A percentile compares a stretch with the other conserved stretches of the same genome.
These are phyloP conservation scores for Cordia subcordata DNA, from an alignment of 257 asterid species.

Conservation along the genomic window DNA sequence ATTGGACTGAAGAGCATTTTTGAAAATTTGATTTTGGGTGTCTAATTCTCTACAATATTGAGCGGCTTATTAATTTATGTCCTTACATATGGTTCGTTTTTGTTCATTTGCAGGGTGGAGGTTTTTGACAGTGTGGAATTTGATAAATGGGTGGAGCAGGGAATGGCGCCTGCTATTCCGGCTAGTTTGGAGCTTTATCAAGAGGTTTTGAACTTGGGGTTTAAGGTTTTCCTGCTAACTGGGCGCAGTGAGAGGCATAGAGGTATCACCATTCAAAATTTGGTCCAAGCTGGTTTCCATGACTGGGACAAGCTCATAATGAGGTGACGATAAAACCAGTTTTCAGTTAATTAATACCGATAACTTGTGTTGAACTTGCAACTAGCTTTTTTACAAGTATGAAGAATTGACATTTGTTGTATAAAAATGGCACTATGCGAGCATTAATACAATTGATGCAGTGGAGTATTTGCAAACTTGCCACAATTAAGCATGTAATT, in stretches of 20 bases:
- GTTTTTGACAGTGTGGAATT: slow-evolving; percentile 51
- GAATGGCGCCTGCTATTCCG: slow-evolving; percentile 53
- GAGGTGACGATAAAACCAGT: slow-evolving; percentile 35
- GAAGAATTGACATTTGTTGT: background rate
- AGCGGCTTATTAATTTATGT: background rate
- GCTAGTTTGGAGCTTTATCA: slow-evolving; percentile 61
- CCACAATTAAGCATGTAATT: too few species aligned
- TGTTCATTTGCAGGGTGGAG: slow-evolving; percentile 51
- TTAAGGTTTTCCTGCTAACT: slow-evolving; percentile 55
- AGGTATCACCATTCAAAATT: slow-evolving; percentile 51
- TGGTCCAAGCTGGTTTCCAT: slow-evolving; percentile 57
- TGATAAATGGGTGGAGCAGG: slow-evolving; percentile 79
- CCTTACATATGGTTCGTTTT: slow-evolving; percentile 3
- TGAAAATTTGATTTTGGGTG: background rate
- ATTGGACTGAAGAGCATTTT: too few species aligned
- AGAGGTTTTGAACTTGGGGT: slow-evolving; percentile 56
- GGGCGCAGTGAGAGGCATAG: slow-evolving; percentile 71
- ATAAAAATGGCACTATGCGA: too few species aligned
- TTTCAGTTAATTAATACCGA: background rate
- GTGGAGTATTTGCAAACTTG: too few species aligned
- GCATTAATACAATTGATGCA: too few species aligned
- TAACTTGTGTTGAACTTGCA: background rate
- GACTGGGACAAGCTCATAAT: slow-evolving; percentile 73
- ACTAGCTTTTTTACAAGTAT: background rate
- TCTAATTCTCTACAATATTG: background rate